phyloP scores from a whole-genome alignment of 139 green algal species.

The Zygnema circumcarinatum region DNA sequence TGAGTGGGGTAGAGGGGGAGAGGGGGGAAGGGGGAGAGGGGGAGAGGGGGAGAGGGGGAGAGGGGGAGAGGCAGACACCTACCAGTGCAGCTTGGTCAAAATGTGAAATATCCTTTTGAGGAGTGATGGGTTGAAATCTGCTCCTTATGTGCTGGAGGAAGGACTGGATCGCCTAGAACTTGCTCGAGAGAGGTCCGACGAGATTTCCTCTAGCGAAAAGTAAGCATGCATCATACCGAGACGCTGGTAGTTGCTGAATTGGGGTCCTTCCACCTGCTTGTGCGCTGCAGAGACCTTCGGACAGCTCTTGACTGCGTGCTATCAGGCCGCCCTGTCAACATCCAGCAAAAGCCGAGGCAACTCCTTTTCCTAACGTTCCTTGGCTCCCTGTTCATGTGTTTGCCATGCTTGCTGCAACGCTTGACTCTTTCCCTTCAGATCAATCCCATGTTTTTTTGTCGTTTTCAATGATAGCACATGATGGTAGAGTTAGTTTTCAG shows the following conservation, averaged over 20 bases:
- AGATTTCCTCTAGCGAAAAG: too few species aligned
- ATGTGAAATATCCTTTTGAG: neutral
- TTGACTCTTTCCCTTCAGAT: neutral
- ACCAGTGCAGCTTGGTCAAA: neutral
- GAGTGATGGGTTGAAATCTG: neutral
- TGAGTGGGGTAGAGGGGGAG: too few species aligned
- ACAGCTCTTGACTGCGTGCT: constrained; percentile 71
- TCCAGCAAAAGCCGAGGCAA: constrained; percentile 50
- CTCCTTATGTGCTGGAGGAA: neutral
- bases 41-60: too few species aligned
- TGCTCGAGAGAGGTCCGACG: too few species aligned
- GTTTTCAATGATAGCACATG: neutral
- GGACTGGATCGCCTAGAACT: too few species aligned
- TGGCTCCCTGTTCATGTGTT: neutral
- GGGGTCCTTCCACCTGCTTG: too few species aligned
- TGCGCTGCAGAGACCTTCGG: constrained; percentile 67
- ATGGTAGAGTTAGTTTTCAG: neutral
- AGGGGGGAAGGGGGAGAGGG: too few species aligned
- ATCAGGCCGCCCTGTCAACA: constrained; percentile 53
- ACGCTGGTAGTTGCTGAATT: too few species aligned
- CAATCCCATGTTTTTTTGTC: neutral
- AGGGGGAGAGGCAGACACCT: constrained; percentile 7
- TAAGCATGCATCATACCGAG: too few species aligned
- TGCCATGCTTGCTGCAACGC: neutral
- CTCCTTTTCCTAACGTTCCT: neutral